phyloP scores from a whole-genome alignment of 495 filamentous ascomycete genomes.

The Penicillium canariense region DNA sequence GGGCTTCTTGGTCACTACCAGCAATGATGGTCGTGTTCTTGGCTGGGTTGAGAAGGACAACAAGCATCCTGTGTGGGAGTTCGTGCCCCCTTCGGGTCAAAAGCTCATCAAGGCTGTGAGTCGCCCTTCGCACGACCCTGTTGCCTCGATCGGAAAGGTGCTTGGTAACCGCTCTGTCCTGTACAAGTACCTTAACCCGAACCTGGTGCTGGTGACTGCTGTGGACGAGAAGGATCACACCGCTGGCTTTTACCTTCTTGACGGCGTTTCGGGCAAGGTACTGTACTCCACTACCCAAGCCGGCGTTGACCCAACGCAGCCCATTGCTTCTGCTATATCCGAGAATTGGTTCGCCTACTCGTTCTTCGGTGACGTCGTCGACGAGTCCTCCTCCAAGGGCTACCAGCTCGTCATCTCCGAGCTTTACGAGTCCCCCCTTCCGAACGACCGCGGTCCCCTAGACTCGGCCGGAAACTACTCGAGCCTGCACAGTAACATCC shows the following conservation, averaged over 20 bases:
- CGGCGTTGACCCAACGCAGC: conserved; percentile 70
- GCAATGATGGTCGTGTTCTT: conserved; percentile 56
- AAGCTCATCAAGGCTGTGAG: conserved; percentile 62
- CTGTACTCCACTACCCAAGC: conserved; percentile 68
- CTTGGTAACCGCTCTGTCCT: conserved; percentile 86
- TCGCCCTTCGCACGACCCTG: conserved; percentile 74
- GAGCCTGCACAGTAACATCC: conserved; percentile 48
- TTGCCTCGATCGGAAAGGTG: conserved; percentile 92
- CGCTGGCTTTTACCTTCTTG: conserved; percentile 76
- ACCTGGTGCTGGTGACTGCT: conserved; percentile 75
- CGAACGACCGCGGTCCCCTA: conserved; percentile 84
- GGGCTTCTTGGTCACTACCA: conserved; percentile 59
- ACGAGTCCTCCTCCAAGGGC: conserved; percentile 63
- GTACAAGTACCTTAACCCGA: conserved; percentile 96
- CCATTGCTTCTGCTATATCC: conserved; percentile 72
- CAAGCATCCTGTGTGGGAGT: conserved; percentile 66
- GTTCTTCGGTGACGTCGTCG: conserved; percentile 63
- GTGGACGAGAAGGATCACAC: conserved; percentile 49
- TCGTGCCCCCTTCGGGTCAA: conserved; percentile 65
- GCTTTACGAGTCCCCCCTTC: conserved; percentile 77
- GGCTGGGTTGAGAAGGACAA: conserved; percentile 53
- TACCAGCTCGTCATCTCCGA: conserved; percentile 87
- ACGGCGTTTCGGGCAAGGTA: conserved; percentile 79
- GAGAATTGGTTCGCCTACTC: conserved; percentile 97
- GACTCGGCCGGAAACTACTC: conserved; percentile 69